Base-by-base conservation (phyloP, 805 yeast genomes). In the Pichia phayaonensis region DNA sequence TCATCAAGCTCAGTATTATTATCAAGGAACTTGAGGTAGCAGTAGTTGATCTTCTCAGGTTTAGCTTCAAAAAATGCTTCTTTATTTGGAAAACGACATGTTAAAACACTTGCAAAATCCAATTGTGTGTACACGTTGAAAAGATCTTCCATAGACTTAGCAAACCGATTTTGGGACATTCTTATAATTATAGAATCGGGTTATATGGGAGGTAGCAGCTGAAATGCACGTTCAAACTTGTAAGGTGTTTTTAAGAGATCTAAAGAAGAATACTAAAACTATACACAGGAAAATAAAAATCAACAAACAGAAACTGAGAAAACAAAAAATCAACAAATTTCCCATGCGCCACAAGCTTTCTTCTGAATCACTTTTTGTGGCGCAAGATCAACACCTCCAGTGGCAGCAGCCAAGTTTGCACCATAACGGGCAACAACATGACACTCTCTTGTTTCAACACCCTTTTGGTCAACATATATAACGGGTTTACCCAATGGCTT, bases 361-460 rank as follows among this genome's bases (percentile, higher is more conserved):
- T 72, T 74, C 63, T 92, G 97, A 1, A 72, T 71, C 2, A 90
- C 94, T 63, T 88, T 84, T 26, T 84, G 72, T 3, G 83, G 86
- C 8, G 94, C 95, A 47, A 92, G 68, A 59, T 92, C 97, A 95
- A 97, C 92, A 10, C 96, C 96, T 21, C 96, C 97, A 40, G 81
- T 75, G 12, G 95, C 95, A 42, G 84, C 72, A 16, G 51, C 42
- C 12, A 50, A 18, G 8, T 81, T 75, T 12, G 95, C 90, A 4
- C 97, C 97, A 62, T 86, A 81, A 50, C 97, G 71, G 1, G 98
- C 97, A 46, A 89, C 83, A 16, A 90, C 97, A 69, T 88, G 90
- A 58, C 95, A 87, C 60, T 85, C 90, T 57, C 97, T 73, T 59
- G 83, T 84, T 3, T 82, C 78, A 16, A 86, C 60, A 55, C 76